These are phyloP conservation scores for Dothideomycetidae sp. DNA, from an alignment of 2,329 filamentous ascomycete species.

Conservation along the genomic window DNA sequence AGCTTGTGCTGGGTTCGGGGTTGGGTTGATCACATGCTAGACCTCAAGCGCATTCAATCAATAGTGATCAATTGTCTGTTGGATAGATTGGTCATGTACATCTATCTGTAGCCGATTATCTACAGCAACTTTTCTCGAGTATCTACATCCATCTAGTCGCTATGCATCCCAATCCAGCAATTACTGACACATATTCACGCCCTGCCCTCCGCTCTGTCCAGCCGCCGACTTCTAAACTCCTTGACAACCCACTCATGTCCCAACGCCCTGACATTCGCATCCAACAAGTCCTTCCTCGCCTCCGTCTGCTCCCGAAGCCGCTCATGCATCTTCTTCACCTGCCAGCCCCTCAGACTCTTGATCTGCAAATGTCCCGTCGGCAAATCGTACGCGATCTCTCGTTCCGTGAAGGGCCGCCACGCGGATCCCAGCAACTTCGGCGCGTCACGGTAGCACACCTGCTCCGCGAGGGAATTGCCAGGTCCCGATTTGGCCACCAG, in stretches of 20 bases:
- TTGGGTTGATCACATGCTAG: too few relatives aligned
- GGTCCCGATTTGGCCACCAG: constrained; percentile 1
- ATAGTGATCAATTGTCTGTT: too few relatives aligned
- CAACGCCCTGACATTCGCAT: constrained; percentile 1
- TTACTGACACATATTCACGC: too few relatives aligned
- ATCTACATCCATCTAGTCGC: too few relatives aligned
- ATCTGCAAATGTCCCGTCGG: constrained; percentile 20
- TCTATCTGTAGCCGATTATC: too few relatives aligned
- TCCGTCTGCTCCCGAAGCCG: not conserved
- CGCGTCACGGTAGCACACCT: constrained; percentile 9
- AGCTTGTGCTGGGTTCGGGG: too few relatives aligned
- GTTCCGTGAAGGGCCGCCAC: constrained; percentile 15
- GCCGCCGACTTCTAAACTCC: constrained; percentile 1
- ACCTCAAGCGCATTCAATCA: too few relatives aligned
- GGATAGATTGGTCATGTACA: too few relatives aligned
- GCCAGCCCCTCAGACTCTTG: not conserved
- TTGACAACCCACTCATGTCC: constrained; percentile 6
- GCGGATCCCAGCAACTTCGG: constrained; percentile 17
- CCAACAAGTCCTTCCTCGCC: constrained; percentile 2
- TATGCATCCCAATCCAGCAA: too few relatives aligned
- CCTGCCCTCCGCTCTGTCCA: constrained; percentile 5
- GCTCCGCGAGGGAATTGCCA: not conserved
- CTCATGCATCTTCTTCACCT: not conserved
- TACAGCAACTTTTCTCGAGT: too few relatives aligned
- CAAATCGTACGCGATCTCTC: constrained; percentile 17